These are phyloP conservation scores for Stentor roeselii DNA, from an alignment of 73 alveolate species.

Conservation along the genomic window DNA sequence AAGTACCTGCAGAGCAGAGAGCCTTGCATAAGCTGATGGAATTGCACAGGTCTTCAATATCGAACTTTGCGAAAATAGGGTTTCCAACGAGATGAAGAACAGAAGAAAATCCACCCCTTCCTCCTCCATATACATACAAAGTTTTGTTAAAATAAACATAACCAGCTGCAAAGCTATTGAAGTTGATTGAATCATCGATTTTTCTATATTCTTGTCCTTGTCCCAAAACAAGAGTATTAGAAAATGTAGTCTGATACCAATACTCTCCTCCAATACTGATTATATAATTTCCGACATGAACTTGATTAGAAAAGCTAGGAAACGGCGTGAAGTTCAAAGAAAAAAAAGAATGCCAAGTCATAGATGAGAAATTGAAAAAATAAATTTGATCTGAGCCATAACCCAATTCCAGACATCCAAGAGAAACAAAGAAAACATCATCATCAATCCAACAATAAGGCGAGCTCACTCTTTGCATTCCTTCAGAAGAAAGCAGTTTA, in stretches of 20 bases:
- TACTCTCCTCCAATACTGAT: too few species aligned
- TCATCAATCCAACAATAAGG: neutral
- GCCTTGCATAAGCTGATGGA: neutral
- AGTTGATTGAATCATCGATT: neutral
- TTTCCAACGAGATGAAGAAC: neutral
- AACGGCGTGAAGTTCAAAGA: too few species aligned
- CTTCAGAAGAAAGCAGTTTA: neutral
- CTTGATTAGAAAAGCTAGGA: too few species aligned
- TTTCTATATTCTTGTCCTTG: too few species aligned
- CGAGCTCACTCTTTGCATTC: neutral
- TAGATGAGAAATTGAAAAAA: too few species aligned
- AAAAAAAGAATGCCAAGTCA: too few species aligned
- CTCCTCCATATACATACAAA: slow-evolving; percentile 20
- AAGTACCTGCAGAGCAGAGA: neutral
- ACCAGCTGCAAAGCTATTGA: neutral
- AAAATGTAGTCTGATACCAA: too few species aligned
- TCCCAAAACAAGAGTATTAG: too few species aligned
- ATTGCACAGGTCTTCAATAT: neutral
- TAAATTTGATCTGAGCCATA: neutral
- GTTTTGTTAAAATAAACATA: neutral
- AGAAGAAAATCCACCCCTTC: too few species aligned
- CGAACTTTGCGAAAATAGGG: neutral
- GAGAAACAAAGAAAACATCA: neutral
- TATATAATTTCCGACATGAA: too few species aligned
- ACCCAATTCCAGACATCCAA: neutral